A percentile compares a stretch with the other conserved stretches of the same genome.
phyloP scores from a whole-genome alignment of 1,139 yeast species.

The Geotrichum candidum region DNA sequence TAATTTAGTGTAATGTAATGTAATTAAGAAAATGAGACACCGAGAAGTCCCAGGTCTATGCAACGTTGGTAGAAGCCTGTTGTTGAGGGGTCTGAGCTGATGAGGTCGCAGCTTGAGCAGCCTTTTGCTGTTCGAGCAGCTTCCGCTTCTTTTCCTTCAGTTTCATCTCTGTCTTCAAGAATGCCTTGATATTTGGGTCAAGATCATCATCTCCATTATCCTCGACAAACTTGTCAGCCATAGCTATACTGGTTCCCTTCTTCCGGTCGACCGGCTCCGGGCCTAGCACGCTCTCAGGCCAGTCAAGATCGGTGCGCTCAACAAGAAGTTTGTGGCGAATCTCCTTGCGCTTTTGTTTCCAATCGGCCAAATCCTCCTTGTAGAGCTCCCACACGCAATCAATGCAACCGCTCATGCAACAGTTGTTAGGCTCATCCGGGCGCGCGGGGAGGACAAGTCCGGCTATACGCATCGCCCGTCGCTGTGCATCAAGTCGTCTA shows the following conservation, averaged over 20 bases:
- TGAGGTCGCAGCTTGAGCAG: background rate
- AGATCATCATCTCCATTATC: conserved; percentile 58
- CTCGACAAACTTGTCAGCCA: conserved; percentile 21
- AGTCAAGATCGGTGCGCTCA: conserved; percentile 1
- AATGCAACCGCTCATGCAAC: conserved; percentile 96
- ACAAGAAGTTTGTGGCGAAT: conserved; percentile 6
- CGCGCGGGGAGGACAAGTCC: conserved; percentile 73
- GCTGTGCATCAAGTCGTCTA: conserved; percentile 29
- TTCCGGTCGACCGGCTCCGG: conserved; percentile 10
- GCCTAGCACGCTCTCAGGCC: conserved; percentile 15
- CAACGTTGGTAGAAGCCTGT: background rate
- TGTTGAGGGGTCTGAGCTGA: background rate
- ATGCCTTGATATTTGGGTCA: conserved; percentile 71
- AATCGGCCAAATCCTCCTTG: conserved; percentile 79
- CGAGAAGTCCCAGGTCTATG: background rate
- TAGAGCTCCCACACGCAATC: conserved; percentile 95
- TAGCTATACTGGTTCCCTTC: conserved; percentile 20
- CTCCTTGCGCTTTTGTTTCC: conserved; percentile 43
- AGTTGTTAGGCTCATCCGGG: conserved; percentile 88
- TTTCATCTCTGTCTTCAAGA: conserved; percentile 74
- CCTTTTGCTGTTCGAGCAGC: background rate
- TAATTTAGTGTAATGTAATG: background rate
- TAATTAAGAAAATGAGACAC: background rate
- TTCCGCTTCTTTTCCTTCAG: conserved; percentile 42
- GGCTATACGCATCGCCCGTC: conserved; percentile 41